Conservation (phyloP, 1,284 basidiomycete genomes). For the Cronartium ribicola region DNA sequence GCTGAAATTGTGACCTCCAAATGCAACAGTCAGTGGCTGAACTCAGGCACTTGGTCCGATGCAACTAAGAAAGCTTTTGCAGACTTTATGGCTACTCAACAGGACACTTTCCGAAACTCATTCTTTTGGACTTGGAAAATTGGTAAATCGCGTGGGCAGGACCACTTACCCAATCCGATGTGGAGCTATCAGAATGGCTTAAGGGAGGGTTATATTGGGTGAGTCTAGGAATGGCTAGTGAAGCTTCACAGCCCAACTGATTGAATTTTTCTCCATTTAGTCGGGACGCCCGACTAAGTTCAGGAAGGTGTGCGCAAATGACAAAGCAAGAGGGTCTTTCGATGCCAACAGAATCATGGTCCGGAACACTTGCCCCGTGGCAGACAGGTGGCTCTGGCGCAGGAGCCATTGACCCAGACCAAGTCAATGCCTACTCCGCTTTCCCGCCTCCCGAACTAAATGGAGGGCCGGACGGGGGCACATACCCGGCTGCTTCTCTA, state of each 20-base stretch:
- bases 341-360: slow-evolving; percentile 8
- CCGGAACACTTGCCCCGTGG: slow-evolving; percentile 10
- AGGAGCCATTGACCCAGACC: slow-evolving; percentile 21
- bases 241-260: neutral
- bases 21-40: too few species aligned
- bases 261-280: neutral
- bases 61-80: slow-evolving; percentile 43
- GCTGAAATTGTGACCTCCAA: too few species aligned
- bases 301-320: slow-evolving; percentile 12
- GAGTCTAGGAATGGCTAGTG: slow-evolving; percentile 4
- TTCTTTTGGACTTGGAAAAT: slow-evolving; percentile 48
- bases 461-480: slow-evolving; percentile 13
- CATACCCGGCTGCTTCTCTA: neutral
- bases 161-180: slow-evolving; percentile 44
- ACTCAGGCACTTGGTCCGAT: slow-evolving; percentile 16
- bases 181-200: slow-evolving; percentile 45
- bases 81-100: slow-evolving; percentile 45
- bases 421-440: slow-evolving; percentile 11
- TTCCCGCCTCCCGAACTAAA: slow-evolving; percentile 14
- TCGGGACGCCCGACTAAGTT: slow-evolving; percentile 23
- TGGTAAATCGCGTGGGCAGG: slow-evolving; percentile 44
- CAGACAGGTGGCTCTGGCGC: slow-evolving; percentile 27
- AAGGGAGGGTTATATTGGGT: slow-evolving; percentile 45
- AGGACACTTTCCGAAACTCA: slow-evolving; percentile 48
- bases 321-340: neutral